Percentiles rank a stretch among this genome's conserved stretches.
Evolutionary conservation across 2,329 filamentous ascomycete species (phyloP).

Genomic region (Colletotrichum neosansevieriae): DNA sequence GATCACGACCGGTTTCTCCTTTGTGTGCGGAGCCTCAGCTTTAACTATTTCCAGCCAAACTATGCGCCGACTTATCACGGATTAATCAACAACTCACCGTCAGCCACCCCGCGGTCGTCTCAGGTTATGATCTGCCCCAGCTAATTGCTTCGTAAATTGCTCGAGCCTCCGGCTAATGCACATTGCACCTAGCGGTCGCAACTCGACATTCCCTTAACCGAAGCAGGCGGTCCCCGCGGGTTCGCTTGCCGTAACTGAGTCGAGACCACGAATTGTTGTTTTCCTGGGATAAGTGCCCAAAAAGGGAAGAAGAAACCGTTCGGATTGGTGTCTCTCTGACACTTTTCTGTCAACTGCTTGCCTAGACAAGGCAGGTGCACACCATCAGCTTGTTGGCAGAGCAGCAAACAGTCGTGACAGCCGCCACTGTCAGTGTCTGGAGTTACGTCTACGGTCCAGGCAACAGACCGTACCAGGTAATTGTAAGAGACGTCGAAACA

Average conservation of each 20-base stretch:
- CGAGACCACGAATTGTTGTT: background rate
- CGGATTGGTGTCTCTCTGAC: constrained; percentile 19
- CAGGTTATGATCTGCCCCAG: constrained; percentile 18
- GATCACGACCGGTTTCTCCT: background rate
- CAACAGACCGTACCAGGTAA: constrained; percentile 11
- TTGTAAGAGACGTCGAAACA: constrained; percentile 33
- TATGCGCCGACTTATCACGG: background rate
- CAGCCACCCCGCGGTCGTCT: constrained; percentile 13
- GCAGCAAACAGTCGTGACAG: constrained; percentile 28
- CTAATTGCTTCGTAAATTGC: constrained; percentile 6
- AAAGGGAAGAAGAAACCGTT: constrained; percentile 10
- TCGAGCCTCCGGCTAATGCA: constrained; percentile 21
- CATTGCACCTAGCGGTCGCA: background rate
- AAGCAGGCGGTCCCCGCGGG: constrained; percentile 1
- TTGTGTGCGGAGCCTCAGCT: constrained; percentile 11
- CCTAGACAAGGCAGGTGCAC: constrained; percentile 29
- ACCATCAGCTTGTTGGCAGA: constrained; percentile 25
- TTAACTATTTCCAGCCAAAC: background rate
- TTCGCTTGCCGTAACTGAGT: constrained; percentile 3
- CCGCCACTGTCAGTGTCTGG: constrained; percentile 16
- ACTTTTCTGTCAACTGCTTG: constrained; percentile 22
- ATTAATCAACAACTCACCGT: background rate
- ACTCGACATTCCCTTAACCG: background rate
- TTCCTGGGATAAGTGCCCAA: background rate
- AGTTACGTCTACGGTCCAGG: constrained; percentile 10